Evolutionary conservation across 2,329 filamentous ascomycete genomes (phyloP).

Genomic region (Elsinoe batatas): DNA sequence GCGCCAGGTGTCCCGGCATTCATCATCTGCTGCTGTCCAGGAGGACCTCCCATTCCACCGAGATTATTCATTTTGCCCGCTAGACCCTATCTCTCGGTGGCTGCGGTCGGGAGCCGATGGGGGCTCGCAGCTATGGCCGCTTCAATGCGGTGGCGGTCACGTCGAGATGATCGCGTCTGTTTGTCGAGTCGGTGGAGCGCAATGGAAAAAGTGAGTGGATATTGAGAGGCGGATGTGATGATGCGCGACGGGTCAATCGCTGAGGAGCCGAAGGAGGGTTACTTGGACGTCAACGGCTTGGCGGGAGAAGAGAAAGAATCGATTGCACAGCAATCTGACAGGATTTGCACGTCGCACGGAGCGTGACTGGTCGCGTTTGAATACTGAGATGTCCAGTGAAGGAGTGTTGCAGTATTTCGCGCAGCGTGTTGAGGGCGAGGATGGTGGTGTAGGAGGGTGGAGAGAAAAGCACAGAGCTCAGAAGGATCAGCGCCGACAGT

Average conservation of each 20-base stretch:
- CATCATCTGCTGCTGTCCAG: slow-evolving; percentile 49
- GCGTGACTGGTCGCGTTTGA: not conserved
- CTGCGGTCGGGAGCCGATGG: slow-evolving; percentile 14
- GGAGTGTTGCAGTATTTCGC: not conserved
- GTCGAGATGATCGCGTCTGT: slow-evolving; percentile 9
- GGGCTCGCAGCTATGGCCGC: not conserved
- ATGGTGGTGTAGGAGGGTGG: slow-evolving; percentile 4
- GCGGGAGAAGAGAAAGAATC: not conserved
- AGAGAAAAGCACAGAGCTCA: slow-evolving; percentile 9
- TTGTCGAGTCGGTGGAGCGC: not conserved
- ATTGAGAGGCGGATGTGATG: not conserved
- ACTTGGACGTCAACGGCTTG: slow-evolving; percentile 7
- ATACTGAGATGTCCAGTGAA: not conserved
- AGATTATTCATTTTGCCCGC: slow-evolving; percentile 57
- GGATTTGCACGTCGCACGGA: not conserved
- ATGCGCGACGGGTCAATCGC: slow-evolving; percentile 4
- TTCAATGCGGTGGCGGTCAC: slow-evolving; percentile 8
- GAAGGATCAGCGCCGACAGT: slow-evolving; percentile 4
- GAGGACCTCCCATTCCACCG: slow-evolving; percentile 54
- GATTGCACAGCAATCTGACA: slow-evolving; percentile 10
- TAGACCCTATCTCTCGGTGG: slow-evolving; percentile 42
- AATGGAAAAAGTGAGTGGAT: not conserved
- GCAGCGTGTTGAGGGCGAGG: not conserved
- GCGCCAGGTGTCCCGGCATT: slow-evolving; percentile 16
- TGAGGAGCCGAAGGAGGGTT: not conserved